Conservation (phyloP, 495 filamentous ascomycete genomes). For the Friedmanniomyces endolithicus region DNA sequence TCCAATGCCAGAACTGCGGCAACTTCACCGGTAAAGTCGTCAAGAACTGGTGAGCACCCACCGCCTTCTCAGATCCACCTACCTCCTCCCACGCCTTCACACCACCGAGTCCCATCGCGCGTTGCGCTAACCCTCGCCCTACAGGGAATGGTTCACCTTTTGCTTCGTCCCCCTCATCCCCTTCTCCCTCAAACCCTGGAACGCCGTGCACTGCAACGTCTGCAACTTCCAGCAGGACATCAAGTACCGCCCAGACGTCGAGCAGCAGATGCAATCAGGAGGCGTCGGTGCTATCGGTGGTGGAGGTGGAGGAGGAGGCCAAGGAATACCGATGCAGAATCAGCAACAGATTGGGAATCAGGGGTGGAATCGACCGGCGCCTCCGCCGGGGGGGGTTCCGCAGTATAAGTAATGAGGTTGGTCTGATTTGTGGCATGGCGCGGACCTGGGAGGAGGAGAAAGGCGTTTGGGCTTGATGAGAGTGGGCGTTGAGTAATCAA, state of each 20-base stretch:
- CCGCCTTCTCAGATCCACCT: neutral
- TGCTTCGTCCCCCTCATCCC: conserved; percentile 35
- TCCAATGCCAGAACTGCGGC: conserved; percentile 36
- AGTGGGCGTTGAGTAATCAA: neutral
- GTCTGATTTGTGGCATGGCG: neutral
- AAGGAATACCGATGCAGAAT: conserved; percentile 24
- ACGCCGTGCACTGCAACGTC: conserved; percentile 32
- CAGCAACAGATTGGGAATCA: conserved; percentile 32
- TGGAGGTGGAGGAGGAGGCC: neutral
- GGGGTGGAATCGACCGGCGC: conserved; percentile 26
- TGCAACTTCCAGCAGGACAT: conserved; percentile 35
- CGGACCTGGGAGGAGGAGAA: neutral
- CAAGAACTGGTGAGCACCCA: conserved; percentile 26
- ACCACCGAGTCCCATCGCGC: neutral
- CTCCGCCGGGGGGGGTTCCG: conserved; percentile 1
- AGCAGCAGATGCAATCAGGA: conserved; percentile 20
- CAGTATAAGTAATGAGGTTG: conserved; percentile 7
- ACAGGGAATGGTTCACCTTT: conserved; percentile 36
- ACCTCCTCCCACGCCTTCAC: neutral
- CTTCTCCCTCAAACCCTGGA: conserved; percentile 30
- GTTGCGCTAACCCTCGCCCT: neutral
- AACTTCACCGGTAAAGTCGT: conserved; percentile 27
- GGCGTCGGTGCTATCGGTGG: neutral
- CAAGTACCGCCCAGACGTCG: conserved; percentile 31
- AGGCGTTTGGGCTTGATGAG: neutral